phyloP scores from a whole-genome alignment of 2,329 filamentous ascomycete species.

The Colletotrichum sidae region DNA sequence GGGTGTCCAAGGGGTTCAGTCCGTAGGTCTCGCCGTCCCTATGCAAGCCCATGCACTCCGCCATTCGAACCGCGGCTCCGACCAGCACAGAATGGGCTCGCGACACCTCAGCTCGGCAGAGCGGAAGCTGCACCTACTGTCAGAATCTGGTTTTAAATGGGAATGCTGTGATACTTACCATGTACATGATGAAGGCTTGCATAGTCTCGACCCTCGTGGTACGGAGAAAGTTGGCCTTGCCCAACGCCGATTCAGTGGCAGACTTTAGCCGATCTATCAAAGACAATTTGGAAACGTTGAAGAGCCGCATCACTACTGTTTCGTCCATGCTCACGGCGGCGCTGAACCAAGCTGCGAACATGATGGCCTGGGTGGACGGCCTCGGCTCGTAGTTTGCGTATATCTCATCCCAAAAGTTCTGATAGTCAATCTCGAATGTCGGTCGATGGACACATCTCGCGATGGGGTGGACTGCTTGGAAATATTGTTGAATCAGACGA shows the following conservation, averaged over 20 bases:
- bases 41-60: slow-evolving; percentile 82
- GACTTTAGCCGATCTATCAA: slow-evolving; percentile 73
- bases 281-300: slow-evolving; percentile 64
- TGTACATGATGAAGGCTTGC: slow-evolving; percentile 81
- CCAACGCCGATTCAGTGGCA: slow-evolving; percentile 74
- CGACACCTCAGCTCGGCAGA: slow-evolving; percentile 79
- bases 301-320: slow-evolving; percentile 60
- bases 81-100: slow-evolving; percentile 79
- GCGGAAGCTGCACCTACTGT: slow-evolving; percentile 66
- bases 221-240: slow-evolving; percentile 76
- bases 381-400: slow-evolving; percentile 70
- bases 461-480: slow-evolving; percentile 74
- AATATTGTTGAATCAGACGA: slow-evolving; percentile 74
- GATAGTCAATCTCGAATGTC: slow-evolving; percentile 74
- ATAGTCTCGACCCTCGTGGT: slow-evolving; percentile 79
- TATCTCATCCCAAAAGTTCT: slow-evolving; percentile 73
- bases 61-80: slow-evolving; percentile 78
- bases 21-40: slow-evolving; percentile 76
- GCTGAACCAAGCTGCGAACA: slow-evolving; percentile 78
- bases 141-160: slow-evolving; percentile 6
- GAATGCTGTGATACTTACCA: slow-evolving; percentile 60
- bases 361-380: slow-evolving; percentile 73
- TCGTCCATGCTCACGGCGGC: slow-evolving; percentile 75
- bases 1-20: slow-evolving; percentile 74
- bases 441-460: slow-evolving; percentile 75